These are phyloP conservation scores for Choanephora cucurbitarum DNA, from an alignment of 371 early-diverging fungal species.

Conservation along the genomic window DNA sequence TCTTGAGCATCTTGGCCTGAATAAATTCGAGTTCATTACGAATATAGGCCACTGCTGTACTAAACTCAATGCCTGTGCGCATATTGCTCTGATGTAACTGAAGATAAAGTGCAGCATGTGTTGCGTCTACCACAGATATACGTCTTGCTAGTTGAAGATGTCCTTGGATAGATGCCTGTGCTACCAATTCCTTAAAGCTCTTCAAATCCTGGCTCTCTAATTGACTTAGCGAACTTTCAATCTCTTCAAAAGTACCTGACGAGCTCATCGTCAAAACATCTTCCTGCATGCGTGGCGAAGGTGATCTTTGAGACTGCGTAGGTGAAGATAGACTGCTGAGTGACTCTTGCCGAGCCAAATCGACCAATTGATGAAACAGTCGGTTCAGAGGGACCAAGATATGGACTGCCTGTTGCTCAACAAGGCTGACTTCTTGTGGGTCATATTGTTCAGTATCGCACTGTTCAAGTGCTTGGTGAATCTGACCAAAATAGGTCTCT, in stretches of 20 bases:
- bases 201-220: background rate
- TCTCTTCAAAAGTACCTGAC: conserved; percentile 7
- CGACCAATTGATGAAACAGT: conserved; percentile 14
- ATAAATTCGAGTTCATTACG: conserved; percentile 54
- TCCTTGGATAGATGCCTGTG: conserved; percentile 9
- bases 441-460: conserved; percentile 1
- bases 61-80: conserved; percentile 9
- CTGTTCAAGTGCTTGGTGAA: background rate
- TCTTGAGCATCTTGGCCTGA: conserved; percentile 48
- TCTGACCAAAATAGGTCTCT: background rate
- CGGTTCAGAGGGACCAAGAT: conserved; percentile 3
- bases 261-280: conserved; percentile 1
- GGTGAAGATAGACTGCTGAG: background rate
- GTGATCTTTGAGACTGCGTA: conserved; percentile 1
- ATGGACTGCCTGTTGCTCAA: background rate
- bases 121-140: conserved; percentile 35
- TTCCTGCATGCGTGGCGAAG: conserved; percentile 10
- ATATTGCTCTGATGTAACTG: conserved; percentile 18
- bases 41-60: conserved; percentile 19
- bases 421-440: background rate
- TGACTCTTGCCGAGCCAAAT: conserved; percentile 10
- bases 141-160: conserved; percentile 19
- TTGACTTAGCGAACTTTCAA: conserved; percentile 2
- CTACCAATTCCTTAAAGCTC: conserved; percentile 15
- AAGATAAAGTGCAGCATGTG: conserved; percentile 28